Percentiles rank a stretch among this genome's conserved stretches.
Conservation (phyloP, 176 grass and related monocot genomes). For the Oryza officinalis region DNA sequence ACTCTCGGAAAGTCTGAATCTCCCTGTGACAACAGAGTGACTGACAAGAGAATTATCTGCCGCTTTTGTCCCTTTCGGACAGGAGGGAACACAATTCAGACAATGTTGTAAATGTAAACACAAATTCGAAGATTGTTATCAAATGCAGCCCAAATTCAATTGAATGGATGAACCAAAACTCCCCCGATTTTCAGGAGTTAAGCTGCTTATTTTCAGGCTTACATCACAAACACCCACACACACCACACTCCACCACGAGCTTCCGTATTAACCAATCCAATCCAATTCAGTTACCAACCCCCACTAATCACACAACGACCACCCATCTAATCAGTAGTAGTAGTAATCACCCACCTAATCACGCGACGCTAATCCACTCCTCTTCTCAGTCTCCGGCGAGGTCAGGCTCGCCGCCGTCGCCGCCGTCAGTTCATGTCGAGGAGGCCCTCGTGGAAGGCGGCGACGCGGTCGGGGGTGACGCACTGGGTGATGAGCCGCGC, state of each 20-base stretch:
- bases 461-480: conserved; percentile 59
- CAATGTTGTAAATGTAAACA: too few species aligned
- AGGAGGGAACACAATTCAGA: neutral
- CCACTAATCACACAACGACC: neutral
- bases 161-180: neutral
- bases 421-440: conserved; percentile 44
- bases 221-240: neutral
- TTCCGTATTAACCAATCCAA: conserved; percentile 1
- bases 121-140: neutral
- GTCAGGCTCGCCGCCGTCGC: neutral
- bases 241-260: conserved; percentile 23
- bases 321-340: too few species aligned
- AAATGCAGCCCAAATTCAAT: neutral
- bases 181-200: conserved; percentile 35
- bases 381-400: neutral
- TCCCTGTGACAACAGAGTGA: too few species aligned
- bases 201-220: conserved; percentile 32
- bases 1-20: too few species aligned
- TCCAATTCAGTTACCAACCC: conserved; percentile 19
- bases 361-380: too few species aligned
- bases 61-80: neutral
- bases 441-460: conserved; percentile 72
- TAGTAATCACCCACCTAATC: neutral
- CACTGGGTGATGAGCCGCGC: conserved; percentile 83
- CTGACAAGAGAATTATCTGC: neutral